phyloP scores from a whole-genome alignment of 768 basidiomycete species.

The Psilocybe azurescens region DNA sequence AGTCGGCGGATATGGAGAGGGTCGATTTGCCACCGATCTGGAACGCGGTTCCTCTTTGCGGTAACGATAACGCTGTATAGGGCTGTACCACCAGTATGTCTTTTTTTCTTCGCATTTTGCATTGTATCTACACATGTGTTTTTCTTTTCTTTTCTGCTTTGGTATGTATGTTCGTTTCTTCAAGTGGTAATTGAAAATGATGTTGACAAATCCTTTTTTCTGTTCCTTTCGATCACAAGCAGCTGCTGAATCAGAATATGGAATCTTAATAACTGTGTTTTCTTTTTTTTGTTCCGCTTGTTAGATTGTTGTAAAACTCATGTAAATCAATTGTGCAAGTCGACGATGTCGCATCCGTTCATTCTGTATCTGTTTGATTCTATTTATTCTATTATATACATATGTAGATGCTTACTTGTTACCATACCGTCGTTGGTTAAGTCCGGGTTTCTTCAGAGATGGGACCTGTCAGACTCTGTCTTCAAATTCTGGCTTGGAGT shows the following conservation, averaged over 20 bases:
- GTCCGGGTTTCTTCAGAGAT: not conserved
- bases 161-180: not conserved
- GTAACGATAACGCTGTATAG: not conserved
- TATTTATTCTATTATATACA: not conserved
- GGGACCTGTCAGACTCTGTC: not conserved
- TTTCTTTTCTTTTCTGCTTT: not conserved
- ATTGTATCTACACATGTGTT: not conserved
- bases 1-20: slow-evolving; percentile 25
- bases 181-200: not conserved
- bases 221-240: not conserved
- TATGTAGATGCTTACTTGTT: not conserved
- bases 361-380: not conserved
- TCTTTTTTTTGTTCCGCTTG: too few species aligned
- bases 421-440: too few species aligned
- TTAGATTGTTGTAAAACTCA: too few species aligned
- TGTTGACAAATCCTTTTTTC: not conserved
- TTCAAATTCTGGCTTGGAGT: too few species aligned
- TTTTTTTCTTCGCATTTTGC: not conserved
- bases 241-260: too few species aligned
- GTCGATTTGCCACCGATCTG: slow-evolving; percentile 18
- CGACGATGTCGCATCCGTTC: not conserved
- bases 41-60: not conserved
- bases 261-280: too few species aligned
- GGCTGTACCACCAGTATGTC: not conserved
- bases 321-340: not conserved